phyloP scores from a whole-genome alignment of 352 stramenopile species.

The Elongisporangium senticosum region DNA sequence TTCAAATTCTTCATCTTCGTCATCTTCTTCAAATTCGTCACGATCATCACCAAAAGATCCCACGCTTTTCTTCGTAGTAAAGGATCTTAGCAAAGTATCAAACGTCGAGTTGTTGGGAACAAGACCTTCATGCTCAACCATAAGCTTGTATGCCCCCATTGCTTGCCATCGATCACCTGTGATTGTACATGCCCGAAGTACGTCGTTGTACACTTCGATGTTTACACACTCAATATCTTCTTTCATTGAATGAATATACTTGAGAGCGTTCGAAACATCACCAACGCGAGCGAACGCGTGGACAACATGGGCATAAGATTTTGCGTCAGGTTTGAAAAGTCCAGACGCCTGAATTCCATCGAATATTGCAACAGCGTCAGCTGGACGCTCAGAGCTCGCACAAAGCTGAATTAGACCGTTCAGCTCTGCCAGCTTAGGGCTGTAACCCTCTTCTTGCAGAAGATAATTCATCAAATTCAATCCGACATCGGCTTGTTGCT shows the following conservation, averaged over 20 bases:
- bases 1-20: constrained; percentile 12
- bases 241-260: constrained; percentile 37
- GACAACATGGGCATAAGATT: constrained; percentile 45
- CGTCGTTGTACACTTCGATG: constrained; percentile 42
- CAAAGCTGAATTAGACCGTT: constrained; percentile 49
- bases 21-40: constrained; percentile 15
- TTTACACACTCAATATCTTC: constrained; percentile 31
- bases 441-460: constrained; percentile 32
- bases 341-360: constrained; percentile 38
- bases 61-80: constrained; percentile 21
- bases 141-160: constrained; percentile 34
- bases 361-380: constrained; percentile 46
- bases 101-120: constrained; percentile 41
- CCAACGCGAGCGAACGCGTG: constrained; percentile 45
- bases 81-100: constrained; percentile 50
- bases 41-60: constrained; percentile 10
- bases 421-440: constrained; percentile 37
- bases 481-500: constrained; percentile 41
- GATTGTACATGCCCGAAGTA: constrained; percentile 51
- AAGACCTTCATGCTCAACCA: constrained; percentile 20
- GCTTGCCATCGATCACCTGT: constrained; percentile 27
- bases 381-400: constrained; percentile 34
- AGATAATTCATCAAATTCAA: constrained; percentile 60
- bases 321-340: constrained; percentile 20
- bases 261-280: constrained; percentile 34